Evolutionary conservation across 495 filamentous ascomycete genomes (phyloP), one percentile per base, ranked within the genome.

Genomic region (Staphylotrichum longicolle): DNA sequence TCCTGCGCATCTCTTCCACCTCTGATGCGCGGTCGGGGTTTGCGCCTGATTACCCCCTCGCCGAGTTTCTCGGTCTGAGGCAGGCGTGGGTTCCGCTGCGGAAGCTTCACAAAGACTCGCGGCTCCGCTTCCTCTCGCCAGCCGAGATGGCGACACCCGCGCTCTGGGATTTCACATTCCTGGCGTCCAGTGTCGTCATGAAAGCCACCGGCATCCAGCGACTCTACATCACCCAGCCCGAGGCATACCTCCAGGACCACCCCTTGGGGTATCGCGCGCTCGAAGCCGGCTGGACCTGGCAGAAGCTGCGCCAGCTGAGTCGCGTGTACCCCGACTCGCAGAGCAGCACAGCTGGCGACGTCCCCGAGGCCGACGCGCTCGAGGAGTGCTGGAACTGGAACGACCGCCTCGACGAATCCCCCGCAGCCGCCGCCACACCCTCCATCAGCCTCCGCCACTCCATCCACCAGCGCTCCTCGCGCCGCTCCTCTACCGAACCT

Each of bases 41-140:
- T 2, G 67, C 64, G 11, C 61, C 66, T 6, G 71, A 74, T 42
- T 67, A 66, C 14, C 72, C 69, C 34, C 58, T 72, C 15, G 35
- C 70, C n/a, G 73, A 77, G 45, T 82, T 76, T 58, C 70, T 78
- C n/a, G 81, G 79, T 10, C 72, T 83, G 20, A 73, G 79, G 34
- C 82, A 83, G 50, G 66, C 79, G 7, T 89, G 86, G 80, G 76
- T 88, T 9, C 88, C 88, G 4, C 73, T 91, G 20, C 81, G 88
- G 33, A 91, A 91, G 66, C 67, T 89, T 4, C 81, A 86, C 70
- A 89, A 85, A 63, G 85, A 89, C 54, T 83, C 84, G 0, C 76
- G 79, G 10, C 78, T 91, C 2, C 83, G 83, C 7, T 91, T 89
- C 64, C 78, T 91, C 15, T 76, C 77, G 30, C 78, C 79, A 3